phyloP scores from a whole-genome alignment of 2,329 filamentous ascomycete genomes.

The Fusarium verticillioides region DNA sequence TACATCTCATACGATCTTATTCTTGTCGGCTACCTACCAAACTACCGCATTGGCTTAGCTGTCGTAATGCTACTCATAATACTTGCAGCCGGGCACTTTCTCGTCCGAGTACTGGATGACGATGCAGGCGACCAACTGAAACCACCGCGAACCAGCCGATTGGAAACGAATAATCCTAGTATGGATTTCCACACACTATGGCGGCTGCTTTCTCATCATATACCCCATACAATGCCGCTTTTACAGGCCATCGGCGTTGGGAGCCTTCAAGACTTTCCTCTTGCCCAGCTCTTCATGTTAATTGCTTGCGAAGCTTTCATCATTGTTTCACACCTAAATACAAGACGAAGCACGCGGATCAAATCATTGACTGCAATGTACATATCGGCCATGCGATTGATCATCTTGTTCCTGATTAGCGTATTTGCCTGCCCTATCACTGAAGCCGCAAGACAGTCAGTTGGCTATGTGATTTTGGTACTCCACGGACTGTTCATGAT shows the following conservation, averaged over 20 bases:
- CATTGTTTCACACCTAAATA: not conserved
- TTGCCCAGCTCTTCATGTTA: not conserved
- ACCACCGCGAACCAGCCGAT: too few species aligned
- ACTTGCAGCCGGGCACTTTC: not conserved
- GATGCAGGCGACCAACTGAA: not conserved
- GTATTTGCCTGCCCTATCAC: not conserved
- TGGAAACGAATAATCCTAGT: not conserved
- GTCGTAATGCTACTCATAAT: not conserved
- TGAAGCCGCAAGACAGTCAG: not conserved
- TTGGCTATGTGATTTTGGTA: not conserved
- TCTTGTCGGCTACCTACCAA: not conserved
- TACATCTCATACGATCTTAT: slow-evolving; percentile 2
- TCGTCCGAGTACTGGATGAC: not conserved
- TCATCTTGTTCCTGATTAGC: not conserved
- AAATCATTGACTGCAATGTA: not conserved
- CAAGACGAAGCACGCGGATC: not conserved
- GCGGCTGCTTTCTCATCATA: not conserved
- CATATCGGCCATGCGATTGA: not conserved
- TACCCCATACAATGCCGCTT: not conserved
- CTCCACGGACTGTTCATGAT: not conserved
- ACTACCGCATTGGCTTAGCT: not conserved
- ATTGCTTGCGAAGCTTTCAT: not conserved
- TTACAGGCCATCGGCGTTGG: not conserved
- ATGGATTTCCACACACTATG: not conserved
- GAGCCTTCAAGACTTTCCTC: not conserved